phyloP scores from a whole-genome alignment of 805 yeast species.

The Kodamaea leandrae region DNA sequence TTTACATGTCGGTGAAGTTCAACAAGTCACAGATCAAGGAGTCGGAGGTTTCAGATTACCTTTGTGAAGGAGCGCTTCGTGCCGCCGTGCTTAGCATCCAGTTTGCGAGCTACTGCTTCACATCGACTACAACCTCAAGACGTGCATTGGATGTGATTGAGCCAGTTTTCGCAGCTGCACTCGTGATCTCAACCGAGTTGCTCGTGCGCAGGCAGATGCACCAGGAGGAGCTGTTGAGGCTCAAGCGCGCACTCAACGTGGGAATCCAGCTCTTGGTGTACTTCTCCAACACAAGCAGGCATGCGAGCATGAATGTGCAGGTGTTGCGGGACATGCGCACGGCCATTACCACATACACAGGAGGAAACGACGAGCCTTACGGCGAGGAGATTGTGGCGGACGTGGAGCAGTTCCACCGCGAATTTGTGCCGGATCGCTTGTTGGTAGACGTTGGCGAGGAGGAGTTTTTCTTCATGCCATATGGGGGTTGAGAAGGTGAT shows the following conservation, averaged over 20 bases:
- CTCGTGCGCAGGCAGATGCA: conserved; percentile 1
- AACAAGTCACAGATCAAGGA: conserved; percentile 5
- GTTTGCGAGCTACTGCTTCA: conserved; percentile 16
- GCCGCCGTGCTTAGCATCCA: conserved; percentile 17
- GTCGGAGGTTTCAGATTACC: conserved; percentile 4
- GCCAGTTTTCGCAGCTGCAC: conserved; percentile 16
- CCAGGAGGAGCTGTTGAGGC: conserved; percentile 2
- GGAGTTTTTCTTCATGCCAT: conserved; percentile 1
- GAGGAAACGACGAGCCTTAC: conserved; percentile 1
- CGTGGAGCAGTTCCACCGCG: conserved; percentile 19
- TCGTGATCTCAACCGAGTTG: conserved; percentile 12
- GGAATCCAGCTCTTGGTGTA: conserved; percentile 4
- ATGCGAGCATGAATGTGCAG: neutral
- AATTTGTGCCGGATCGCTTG: conserved; percentile 14
- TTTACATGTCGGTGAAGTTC: conserved; percentile 5
- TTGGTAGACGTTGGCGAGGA: conserved; percentile 1
- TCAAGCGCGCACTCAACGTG: conserved; percentile 12
- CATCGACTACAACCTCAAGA: conserved; percentile 8
- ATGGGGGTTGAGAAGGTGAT: neutral
- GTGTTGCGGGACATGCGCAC: neutral
- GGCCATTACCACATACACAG: neutral
- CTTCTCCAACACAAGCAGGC: neutral
- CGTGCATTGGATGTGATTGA: conserved; percentile 16
- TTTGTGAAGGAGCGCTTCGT: conserved; percentile 16
- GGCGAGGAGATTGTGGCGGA: conserved; percentile 2